A percentile compares a stretch with the other conserved stretches of the same genome.
These are phyloP conservation scores for Myriosclerotinia curreyana DNA, from an alignment of 2,329 filamentous ascomycete genomes.

Conservation along the genomic window DNA sequence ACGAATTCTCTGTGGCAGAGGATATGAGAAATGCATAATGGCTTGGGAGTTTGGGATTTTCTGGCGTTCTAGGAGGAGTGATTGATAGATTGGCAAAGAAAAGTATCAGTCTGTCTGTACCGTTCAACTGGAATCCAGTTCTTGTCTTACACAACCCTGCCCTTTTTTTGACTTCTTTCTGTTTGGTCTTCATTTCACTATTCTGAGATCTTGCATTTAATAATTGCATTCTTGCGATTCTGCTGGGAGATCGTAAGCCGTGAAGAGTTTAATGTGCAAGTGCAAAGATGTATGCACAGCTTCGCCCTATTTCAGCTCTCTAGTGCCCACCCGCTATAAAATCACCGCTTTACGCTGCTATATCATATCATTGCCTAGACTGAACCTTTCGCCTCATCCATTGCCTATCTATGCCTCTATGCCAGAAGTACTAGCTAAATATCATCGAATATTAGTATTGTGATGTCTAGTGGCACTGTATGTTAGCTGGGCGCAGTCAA, in stretches of 20 bases:
- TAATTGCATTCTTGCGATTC: background rate
- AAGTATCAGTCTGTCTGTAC: background rate
- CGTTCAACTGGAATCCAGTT: background rate
- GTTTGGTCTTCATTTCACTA: background rate
- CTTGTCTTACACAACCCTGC: background rate
- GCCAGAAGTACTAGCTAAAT: background rate
- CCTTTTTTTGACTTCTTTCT: background rate
- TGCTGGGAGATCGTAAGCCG: background rate
- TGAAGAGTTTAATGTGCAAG: background rate
- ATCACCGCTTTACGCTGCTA: background rate
- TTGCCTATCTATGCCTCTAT: background rate
- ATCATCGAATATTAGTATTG: background rate
- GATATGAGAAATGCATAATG: conserved; percentile 11
- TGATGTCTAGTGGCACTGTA: too few species aligned
- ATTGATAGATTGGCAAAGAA: background rate
- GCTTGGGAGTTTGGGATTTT: background rate
- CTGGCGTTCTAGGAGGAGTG: conserved; percentile 15
- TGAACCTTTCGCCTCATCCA: background rate
- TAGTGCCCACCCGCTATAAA: background rate
- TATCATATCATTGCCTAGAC: background rate
- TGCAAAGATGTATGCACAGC: background rate
- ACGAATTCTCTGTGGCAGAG: background rate
- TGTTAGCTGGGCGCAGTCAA: too few species aligned
- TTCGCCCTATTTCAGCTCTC: background rate
- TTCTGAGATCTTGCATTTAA: background rate